Base-by-base conservation (phyloP, 2,329 filamentous ascomycete species). In the Epichloe gansuensis region DNA sequence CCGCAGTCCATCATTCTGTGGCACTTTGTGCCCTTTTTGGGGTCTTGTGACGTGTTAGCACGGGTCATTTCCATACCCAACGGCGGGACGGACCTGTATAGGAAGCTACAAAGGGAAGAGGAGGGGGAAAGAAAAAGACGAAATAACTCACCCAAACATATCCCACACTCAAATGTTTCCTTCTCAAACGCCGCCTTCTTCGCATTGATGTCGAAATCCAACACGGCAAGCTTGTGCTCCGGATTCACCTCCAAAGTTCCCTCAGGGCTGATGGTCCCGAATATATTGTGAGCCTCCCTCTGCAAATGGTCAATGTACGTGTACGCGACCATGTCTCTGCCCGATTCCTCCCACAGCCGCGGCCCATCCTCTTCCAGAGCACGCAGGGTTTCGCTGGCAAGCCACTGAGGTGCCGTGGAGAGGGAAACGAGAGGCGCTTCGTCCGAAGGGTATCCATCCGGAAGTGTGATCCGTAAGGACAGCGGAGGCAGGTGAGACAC, bases 151-250 rank as follows among this genome's bases (percentile, higher is more conserved):
- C 77, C 76, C 46, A 96, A 69, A 63, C 90, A 96, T 47, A 97
- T 78, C 2, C 85, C 87, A 58, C 91, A 97, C 50, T 90, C 82
- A 63, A 93, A 96, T 0, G 88, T 95, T 59, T 84, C 85, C 58
- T 81, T 81, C 54, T 93, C 84, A 63, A 96, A 97, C 0, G 82
- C 81, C 23, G 80, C 79, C 51, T 80, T 79, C 62, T 85, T 85
- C 6, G 85, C 82, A 55, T 83, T 82, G 53, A 80, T 82, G 61
- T 95, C 86, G 60, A 87, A 89, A 57, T 89, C 85, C 43, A 95
- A 67, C 13, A 96, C 73, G 5, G 82, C 77, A 17, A 87, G 78
- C 66, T 88, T 86, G 61, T 81, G 74, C 53, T 75, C 73, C 2
- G 75, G 68, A 5, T 74, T 68, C 12, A 84, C 70, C 55, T 75